These are phyloP conservation scores for Cutaneotrichosporon sp. DNA, from an alignment of 1,284 basidiomycete species.

Conservation along the genomic window DNA sequence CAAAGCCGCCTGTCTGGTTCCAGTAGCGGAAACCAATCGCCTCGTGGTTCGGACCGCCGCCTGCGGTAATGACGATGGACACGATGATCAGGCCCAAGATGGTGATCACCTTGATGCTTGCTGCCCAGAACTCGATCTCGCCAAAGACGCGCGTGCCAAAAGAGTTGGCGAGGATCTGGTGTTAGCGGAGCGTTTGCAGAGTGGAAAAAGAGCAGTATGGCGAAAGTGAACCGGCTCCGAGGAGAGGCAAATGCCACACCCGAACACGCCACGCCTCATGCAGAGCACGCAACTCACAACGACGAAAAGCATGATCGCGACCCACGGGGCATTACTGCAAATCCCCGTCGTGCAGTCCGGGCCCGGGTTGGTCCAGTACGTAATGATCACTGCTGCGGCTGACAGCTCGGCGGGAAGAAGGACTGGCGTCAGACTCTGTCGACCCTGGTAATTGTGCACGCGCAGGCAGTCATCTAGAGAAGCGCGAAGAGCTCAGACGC, in stretches of 20 bases:
- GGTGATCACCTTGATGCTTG: conserved; percentile 66
- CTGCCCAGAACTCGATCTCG: conserved; percentile 47
- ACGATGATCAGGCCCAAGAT: conserved; percentile 56
- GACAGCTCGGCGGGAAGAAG: conserved; percentile 76
- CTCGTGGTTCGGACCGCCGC: conserved; percentile 46
- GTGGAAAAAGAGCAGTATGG: too few relatives aligned
- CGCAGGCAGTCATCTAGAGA: too few relatives aligned
- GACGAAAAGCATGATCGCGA: conserved; percentile 51
- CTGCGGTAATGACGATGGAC: conserved; percentile 59
- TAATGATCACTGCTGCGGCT: conserved; percentile 68
- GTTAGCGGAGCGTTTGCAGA: neutral
- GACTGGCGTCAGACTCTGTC: conserved; percentile 21
- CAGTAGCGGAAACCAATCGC: conserved; percentile 50
- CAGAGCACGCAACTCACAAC: conserved; percentile 51
- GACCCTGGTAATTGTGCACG: too few relatives aligned
- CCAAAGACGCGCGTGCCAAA: conserved; percentile 31
- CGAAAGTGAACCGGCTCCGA: too few relatives aligned
- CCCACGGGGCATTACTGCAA: conserved; percentile 50
- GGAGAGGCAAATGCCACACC: neutral
- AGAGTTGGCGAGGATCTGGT: conserved; percentile 42
- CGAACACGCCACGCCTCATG: too few relatives aligned
- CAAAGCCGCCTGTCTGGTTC: conserved; percentile 50
- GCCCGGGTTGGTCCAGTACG: conserved; percentile 56
- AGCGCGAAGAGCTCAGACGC: neutral
- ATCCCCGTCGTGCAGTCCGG: conserved; percentile 7